Percentiles rank a stretch among this genome's conserved stretches.
Evolutionary conservation across 176 grass and related monocot genomes (phyloP).

Genomic region (Chloris gayana): DNA sequence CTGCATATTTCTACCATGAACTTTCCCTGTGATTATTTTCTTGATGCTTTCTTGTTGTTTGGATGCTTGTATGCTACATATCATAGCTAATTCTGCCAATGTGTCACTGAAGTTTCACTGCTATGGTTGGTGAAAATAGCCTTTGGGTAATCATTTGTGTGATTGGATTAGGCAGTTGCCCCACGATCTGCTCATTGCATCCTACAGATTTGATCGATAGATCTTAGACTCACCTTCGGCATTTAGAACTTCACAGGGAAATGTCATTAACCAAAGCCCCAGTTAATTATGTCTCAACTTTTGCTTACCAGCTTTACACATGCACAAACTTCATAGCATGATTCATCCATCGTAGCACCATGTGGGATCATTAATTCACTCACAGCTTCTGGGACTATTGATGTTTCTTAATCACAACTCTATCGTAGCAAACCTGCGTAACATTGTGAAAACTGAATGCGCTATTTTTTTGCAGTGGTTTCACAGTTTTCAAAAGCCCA

Average conservation of each 20-base stretch:
- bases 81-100: background rate
- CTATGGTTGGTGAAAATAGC: slow-evolving; percentile 9
- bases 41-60: background rate
- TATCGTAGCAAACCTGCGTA: background rate
- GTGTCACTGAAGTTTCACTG: background rate
- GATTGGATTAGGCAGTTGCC: background rate
- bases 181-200: slow-evolving; percentile 30
- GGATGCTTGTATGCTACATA: slow-evolving; percentile 13
- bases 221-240: background rate
- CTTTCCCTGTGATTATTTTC: slow-evolving; percentile 4
- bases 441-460: background rate
- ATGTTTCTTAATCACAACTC: background rate
- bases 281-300: background rate
- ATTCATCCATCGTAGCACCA: background rate
- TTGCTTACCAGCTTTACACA: background rate
- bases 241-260: background rate
- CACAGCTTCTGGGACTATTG: background rate
- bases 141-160: slow-evolving; percentile 8
- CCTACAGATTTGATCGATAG: slow-evolving; percentile 31
- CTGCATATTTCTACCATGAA: background rate
- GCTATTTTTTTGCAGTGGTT: slow-evolving; percentile 50
- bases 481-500: slow-evolving; percentile 49
- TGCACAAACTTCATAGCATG: background rate
- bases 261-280: background rate
- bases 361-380: slow-evolving; percentile 6